Conservation (phyloP, 164 flowering plant genomes). For the Buxus sempervirens region DNA sequence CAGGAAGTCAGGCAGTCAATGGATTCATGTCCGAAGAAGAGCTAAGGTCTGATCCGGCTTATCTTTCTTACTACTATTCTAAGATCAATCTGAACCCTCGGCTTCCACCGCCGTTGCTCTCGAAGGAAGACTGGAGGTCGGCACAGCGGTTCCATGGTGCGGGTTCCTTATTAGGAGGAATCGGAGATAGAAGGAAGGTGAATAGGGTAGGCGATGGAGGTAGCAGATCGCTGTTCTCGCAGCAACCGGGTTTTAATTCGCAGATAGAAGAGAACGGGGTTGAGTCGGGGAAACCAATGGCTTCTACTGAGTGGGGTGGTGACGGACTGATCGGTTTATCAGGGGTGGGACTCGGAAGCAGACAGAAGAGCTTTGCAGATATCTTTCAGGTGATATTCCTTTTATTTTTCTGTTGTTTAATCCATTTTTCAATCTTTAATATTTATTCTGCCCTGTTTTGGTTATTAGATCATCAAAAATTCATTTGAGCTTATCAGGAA, state of each 20-base stretch:
- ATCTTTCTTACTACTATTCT: conserved; percentile 54
- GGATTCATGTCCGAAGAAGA: conserved; percentile 57
- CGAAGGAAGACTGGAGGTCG: conserved; percentile 73
- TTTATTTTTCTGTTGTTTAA: background rate
- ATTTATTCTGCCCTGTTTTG: background rate
- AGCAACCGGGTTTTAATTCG: conserved; percentile 58
- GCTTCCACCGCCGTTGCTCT: conserved; percentile 66
- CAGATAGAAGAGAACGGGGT: conserved; percentile 39
- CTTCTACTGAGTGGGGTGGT: conserved; percentile 60
- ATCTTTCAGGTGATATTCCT: conserved; percentile 56
- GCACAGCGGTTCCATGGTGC: conserved; percentile 67
- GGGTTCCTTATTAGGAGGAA: conserved; percentile 46
- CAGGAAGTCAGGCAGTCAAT: conserved; percentile 31
- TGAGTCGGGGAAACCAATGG: conserved; percentile 34
- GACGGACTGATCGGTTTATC: conserved; percentile 69
- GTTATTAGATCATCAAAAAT: background rate
- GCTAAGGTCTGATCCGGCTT: conserved; percentile 73
- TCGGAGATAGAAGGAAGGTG: conserved; percentile 71
- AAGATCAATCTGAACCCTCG: conserved; percentile 71
- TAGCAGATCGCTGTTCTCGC: conserved; percentile 41
- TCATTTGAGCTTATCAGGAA: too few relatives aligned
- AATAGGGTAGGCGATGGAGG: conserved; percentile 32
- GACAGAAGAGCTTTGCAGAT: conserved; percentile 70
- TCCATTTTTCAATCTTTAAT: too few relatives aligned
- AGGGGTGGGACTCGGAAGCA: conserved; percentile 59